Conservation (phyloP, 805 yeast genomes). For the Sungouiella thailandica region DNA sequence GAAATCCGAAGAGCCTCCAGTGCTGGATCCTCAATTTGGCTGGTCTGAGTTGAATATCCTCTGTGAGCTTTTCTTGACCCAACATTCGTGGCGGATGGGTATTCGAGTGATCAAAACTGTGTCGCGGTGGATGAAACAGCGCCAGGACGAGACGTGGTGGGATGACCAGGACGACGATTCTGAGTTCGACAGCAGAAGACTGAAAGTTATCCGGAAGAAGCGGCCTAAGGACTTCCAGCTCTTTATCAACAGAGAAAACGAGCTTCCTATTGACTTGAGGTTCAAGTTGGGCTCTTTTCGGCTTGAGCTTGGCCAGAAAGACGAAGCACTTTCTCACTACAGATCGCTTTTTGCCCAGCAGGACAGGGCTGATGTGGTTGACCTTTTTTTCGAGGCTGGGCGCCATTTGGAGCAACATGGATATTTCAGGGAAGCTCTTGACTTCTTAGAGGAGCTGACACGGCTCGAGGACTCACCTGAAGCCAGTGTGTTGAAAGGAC, state of each 20-base stretch:
- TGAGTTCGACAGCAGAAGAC: conserved; percentile 76
- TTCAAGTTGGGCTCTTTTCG: conserved; percentile 75
- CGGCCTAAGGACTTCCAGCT: conserved; percentile 6
- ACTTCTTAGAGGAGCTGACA: conserved; percentile 43
- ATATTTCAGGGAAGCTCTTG: conserved; percentile 69
- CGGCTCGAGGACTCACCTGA: conserved; percentile 40
- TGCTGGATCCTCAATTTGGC: conserved; percentile 48
- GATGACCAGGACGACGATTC: conserved; percentile 61
- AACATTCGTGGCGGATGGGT: conserved; percentile 59
- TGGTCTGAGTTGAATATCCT: conserved; percentile 89
- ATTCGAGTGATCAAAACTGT: conserved; percentile 61
- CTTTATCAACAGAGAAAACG: conserved; percentile 23
- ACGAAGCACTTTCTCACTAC: conserved; percentile 74
- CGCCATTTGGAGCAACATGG: conserved; percentile 64
- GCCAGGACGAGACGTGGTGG: conserved; percentile 67
- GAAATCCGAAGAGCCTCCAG: conserved; percentile 19
- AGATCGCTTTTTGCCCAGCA: conserved; percentile 51
- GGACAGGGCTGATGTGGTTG: conserved; percentile 54
- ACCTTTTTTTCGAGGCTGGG: conserved; percentile 75
- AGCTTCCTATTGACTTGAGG: conserved; percentile 82
- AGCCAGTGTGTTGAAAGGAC: conserved; percentile 58
- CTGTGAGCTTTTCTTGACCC: conserved; percentile 71
- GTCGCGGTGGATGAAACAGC: conserved; percentile 76
- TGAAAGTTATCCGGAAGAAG: conserved; percentile 4
- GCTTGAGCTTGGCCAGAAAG: conserved; percentile 53